Evolutionary conservation across 1,139 yeast species (phyloP), one percentile per base, ranked within the genome.

Genomic region (Dujonia santamariae): DNA sequence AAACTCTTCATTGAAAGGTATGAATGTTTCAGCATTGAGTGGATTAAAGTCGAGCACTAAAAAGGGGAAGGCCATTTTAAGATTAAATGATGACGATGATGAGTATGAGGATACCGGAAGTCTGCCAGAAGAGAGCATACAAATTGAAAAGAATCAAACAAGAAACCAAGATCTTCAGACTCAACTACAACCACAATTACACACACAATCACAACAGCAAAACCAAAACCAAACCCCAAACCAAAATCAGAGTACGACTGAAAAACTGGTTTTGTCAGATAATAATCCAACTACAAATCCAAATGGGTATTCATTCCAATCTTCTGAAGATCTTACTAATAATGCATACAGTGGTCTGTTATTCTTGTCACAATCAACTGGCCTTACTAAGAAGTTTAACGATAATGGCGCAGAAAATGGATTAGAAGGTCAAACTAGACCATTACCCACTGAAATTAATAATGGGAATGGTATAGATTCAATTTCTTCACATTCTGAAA

Each of bases 281-380:
- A n/a, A n/a, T n/a, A n/a, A n/a, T n/a, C n/a, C n/a, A n/a, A n/a
- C n/a, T n/a, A n/a, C n/a, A n/a, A n/a, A n/a, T n/a, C n/a, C n/a
- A 11, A 17, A 15, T n/a, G 33, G 23, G 6, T 14, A 23, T 15
- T 19, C 24, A 7, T 24, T 18, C 29, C 34, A 24, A 12, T 31
- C 34, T 12, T 4, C 29, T 9, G 21, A 29, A 12, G 21, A 40
- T 45, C 14, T 17, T 13, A 46, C 59, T 3, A 55, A 52, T 30
- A 65, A 65, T 40, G 37, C 67, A 33, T 69, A 68, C 39, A 72
- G 74, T 2, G 74, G 73, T 2, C 67, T 73, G 4, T 45, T 69
- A 23, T 54, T 67, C 30, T 47, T 69, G 9, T 68, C 74, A 1
- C 75, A 69, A 41, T 65, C 72, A 1, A 69, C 75, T 0, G 75